Percentiles rank a stretch among this genome's conserved stretches.
phyloP scores from a whole-genome alignment of 148 eudicot species.

The Rhododendron molle region DNA sequence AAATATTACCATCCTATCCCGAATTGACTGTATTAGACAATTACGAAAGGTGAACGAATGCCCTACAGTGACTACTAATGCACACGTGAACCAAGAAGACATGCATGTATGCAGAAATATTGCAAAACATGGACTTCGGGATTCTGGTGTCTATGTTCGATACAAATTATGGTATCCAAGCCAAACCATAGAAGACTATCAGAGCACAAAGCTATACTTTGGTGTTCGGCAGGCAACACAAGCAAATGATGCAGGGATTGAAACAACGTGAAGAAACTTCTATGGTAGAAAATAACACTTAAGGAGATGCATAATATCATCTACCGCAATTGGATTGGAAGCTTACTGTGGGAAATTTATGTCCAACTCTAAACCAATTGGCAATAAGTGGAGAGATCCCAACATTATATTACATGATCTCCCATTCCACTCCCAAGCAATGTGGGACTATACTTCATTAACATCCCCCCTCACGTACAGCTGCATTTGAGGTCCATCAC shows the following conservation, averaged over 20 bases:
- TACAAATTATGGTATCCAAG: neutral
- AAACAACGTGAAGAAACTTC: neutral
- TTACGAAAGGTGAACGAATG: neutral
- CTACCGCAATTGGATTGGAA: neutral
- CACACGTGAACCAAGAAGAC: neutral
- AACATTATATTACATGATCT: no score
- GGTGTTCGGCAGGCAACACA: neutral
- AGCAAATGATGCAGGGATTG: neutral
- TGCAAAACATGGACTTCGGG: neutral
- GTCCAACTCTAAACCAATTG: no score
- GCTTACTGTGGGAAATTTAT: no score
- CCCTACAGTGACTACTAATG: neutral
- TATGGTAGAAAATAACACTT: neutral
- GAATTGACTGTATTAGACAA: neutral
- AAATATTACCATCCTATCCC: neutral
- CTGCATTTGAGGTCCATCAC: no score
- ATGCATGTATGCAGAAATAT: neutral
- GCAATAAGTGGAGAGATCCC: no score
- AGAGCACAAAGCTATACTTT: neutral
- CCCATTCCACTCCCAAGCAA: no score
- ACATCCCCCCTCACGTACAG: no score
- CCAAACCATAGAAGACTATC: neutral
- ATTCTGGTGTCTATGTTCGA: neutral
- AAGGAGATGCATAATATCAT: neutral
- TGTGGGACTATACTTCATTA: no score